Evolutionary conservation across 768 basidiomycete species (phyloP).

Genomic region (Galerina sulciceps): DNA sequence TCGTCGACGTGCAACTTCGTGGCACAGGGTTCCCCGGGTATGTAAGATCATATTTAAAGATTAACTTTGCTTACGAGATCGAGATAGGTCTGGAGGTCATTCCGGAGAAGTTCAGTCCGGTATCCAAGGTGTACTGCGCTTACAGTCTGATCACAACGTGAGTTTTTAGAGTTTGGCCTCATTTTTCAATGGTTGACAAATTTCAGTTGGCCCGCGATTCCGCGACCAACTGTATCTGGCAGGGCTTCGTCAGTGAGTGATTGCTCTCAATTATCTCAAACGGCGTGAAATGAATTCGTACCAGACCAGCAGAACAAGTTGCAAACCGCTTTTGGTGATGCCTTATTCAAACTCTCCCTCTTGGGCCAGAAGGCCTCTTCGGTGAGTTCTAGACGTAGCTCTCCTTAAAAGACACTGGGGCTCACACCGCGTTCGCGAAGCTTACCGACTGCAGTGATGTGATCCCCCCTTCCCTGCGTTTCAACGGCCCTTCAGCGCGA

Average conservation of each 20-base stretch:
- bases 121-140: conserved; percentile 42
- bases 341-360: conserved; percentile 47
- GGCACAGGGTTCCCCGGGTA: conserved; percentile 45
- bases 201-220: conserved; percentile 37
- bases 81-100: conserved; percentile 34
- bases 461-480: background rate
- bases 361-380: conserved; percentile 39
- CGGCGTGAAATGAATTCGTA: background rate
- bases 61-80: background rate
- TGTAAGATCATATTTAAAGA: conserved; percentile 1
- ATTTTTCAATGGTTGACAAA: background rate
- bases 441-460: conserved; percentile 45
- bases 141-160: conserved; percentile 43
- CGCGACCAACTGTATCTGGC: conserved; percentile 51
- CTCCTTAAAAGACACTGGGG: background rate
- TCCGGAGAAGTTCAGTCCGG: conserved; percentile 42
- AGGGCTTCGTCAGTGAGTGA: conserved; percentile 39
- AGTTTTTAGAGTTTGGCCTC: conserved; percentile 4
- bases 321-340: conserved; percentile 36
- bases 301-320: conserved; percentile 35
- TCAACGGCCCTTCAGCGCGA: background rate
- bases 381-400: background rate
- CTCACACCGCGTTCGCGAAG: background rate
- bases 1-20: conserved; percentile 46
- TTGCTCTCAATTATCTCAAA: background rate